Evolutionary conservation across 2,329 filamentous ascomycete species (phyloP), one percentile per base, ranked within the genome.

Genomic region (Lachnellula occidentalis): DNA sequence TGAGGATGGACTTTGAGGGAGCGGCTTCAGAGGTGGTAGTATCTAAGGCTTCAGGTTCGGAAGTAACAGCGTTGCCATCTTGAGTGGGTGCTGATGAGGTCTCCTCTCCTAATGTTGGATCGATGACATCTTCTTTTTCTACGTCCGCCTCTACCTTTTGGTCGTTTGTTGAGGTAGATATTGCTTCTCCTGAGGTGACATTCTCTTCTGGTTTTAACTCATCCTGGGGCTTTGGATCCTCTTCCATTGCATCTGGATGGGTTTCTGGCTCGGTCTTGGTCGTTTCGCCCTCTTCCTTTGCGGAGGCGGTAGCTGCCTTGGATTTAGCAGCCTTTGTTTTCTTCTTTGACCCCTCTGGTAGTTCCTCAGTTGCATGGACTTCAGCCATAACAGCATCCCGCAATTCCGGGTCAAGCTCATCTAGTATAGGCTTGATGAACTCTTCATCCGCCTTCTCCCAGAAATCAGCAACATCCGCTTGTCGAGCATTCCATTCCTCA

Each of bases 361-460:
- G 42, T 3, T 57, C 60, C 48, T 64, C 62, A 7, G 60, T 54
- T 41, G 48, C 71, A 62, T 84, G 83, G 45, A 90, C 73, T 21
- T 80, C 78, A 56, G 81, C 78, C 57, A 87, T 70, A 1, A 91
- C 86, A 42, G 80, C 77, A 11, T 79, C 79, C 57, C 80, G 76
- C 54, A 86, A 77, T 45, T 82, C 80, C 3, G 86, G 80, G 41
- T 88, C 83, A 50, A 92, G 70, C 24, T 72, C 71, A 6, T 79
- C 80, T 5, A 86, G 69, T 12, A 87, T 80, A 0, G 83, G 90
- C 72, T 89, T 85, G 67, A 96, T 87, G 42, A 88, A 78, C 59
- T 86, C 85, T 68, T 91, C 85, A 64, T 96, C 90, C 0, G 92
- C 83, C 5, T 87, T 81, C 1, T 83, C 74, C 94, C 94, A 99